Percentiles rank a stretch among this genome's conserved stretches.
Conservation (phyloP, 2,329 filamentous ascomycete genomes). For the Pseudomassariella vexata region DNA sequence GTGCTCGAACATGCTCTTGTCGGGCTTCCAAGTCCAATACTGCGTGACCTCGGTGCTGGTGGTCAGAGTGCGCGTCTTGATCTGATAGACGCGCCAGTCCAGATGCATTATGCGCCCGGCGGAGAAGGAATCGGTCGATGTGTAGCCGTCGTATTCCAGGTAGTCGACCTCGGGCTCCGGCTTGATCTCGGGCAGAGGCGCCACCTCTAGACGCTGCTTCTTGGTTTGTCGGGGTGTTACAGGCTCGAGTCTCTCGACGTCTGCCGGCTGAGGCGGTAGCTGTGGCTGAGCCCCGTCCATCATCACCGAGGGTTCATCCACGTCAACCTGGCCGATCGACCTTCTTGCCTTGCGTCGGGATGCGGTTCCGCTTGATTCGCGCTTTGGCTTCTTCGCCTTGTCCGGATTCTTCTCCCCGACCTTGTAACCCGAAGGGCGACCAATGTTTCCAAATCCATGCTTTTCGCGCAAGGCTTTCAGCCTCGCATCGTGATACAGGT, state of each 20-base stretch:
- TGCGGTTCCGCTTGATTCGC: slow-evolving; percentile 12
- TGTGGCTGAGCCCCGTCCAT: slow-evolving; percentile 11
- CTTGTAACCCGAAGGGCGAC: slow-evolving; percentile 40
- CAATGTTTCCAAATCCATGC: slow-evolving; percentile 52
- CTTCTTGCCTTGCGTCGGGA: slow-evolving; percentile 20
- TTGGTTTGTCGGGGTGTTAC: slow-evolving; percentile 22
- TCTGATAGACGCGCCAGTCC: slow-evolving; percentile 47
- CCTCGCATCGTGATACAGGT: slow-evolving; percentile 52
- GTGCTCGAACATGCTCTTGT: slow-evolving; percentile 41
- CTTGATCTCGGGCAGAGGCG: slow-evolving; percentile 3
- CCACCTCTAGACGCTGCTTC: slow-evolving; percentile 21
- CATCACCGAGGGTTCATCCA: slow-evolving; percentile 14
- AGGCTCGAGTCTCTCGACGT: slow-evolving; percentile 22
- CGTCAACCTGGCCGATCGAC: slow-evolving; percentile 24
- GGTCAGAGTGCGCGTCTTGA: slow-evolving; percentile 42
- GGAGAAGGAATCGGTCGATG: slow-evolving; percentile 45
- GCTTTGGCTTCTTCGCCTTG: slow-evolving; percentile 23
- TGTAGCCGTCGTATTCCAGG: slow-evolving; percentile 40
- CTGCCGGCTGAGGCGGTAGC: slow-evolving; percentile 6
- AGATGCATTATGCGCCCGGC: slow-evolving; percentile 35
- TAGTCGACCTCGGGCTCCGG: slow-evolving; percentile 24
- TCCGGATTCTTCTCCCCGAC: slow-evolving; percentile 32
- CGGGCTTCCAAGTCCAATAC: slow-evolving; percentile 47
- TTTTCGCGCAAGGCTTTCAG: slow-evolving; percentile 41
- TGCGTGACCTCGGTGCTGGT: slow-evolving; percentile 44